Evolutionary conservation across 2,329 filamentous ascomycete genomes (phyloP), one percentile per base, ranked within the genome.

Genomic region (Claviceps sp.): DNA sequence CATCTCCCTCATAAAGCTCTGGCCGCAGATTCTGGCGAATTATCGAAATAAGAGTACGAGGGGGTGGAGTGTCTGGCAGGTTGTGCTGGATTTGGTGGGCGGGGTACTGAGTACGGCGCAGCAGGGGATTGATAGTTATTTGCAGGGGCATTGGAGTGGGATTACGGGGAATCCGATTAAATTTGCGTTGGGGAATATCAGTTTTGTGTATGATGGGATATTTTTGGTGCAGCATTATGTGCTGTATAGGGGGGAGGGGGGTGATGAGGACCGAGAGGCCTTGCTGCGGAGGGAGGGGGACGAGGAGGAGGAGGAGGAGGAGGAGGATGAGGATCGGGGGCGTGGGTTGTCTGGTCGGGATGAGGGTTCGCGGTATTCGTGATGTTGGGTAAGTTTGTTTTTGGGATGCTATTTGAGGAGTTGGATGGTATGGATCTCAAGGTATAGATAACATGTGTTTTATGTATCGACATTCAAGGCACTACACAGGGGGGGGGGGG

Each of bases 111-210:
- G 88, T 54, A 76, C 96, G 50, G 70, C 78, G 2, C 93, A 98
- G 68, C 77, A 95, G 56, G 70, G 84, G 22, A 82, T 97, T 55
- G 93, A 97, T 70, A 89, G 88, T 54, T 88, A 84, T 54, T 70
- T 94, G 40, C 83, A 93, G 66, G 77, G 77, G 52, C 88, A 95
- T 70, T 96, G 91, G 90, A 86, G 84, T 47, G 93, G 91, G 22
- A 75, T 97, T 53, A 89, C 84, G 0, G 91, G 90, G 1, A 97
- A 97, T 65, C 88, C 89, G 0, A 84, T 93, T 59, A 98, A 97
- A 71, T 81, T 97, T 54, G 81, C 83, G 2, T 75, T 97, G 43
- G 86, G 87, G 14, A 91, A 95, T 62, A 80, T 95, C 46, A 88
- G 84, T 53, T 84, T 97, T 60, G 65, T 87, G 2, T 97, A 95